phyloP scores from a whole-genome alignment of 225 moss, liverwort and hornwort genomes.

The Thuidium tamariscinum region DNA sequence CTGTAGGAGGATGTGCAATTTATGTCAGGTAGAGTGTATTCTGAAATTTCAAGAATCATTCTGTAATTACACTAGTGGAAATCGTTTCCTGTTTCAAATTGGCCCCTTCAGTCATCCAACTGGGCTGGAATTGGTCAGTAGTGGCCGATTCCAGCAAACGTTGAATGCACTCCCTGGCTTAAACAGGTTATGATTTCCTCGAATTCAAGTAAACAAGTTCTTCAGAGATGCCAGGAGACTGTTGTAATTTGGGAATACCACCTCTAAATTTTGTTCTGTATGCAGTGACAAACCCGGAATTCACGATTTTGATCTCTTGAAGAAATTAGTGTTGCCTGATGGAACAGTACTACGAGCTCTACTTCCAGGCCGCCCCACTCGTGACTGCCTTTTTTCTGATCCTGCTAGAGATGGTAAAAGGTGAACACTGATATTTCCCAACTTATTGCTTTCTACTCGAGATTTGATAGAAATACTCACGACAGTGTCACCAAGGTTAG shows the following conservation, averaged over 20 bases:
- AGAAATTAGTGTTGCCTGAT: constrained; percentile 82
- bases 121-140: background rate
- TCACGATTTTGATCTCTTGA: constrained; percentile 81
- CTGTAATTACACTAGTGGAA: background rate
- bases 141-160: background rate
- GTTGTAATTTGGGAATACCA: background rate
- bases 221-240: background rate
- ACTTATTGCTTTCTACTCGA: background rate
- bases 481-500: background rate
- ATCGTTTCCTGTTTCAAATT: background rate
- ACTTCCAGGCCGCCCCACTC: constrained; percentile 89
- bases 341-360: constrained; percentile 73
- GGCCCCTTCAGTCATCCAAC: background rate
- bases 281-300: constrained; percentile 89
- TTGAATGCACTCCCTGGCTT: background rate
- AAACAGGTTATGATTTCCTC: background rate
- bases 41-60: background rate
- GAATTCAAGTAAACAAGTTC: background rate
- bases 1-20: constrained; percentile 86
- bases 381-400: constrained; percentile 84
- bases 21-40: constrained; percentile 62
- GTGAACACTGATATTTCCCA: constrained; percentile 6
- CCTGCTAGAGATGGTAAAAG: constrained; percentile 81
- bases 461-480: background rate
- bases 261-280: background rate